These are phyloP conservation scores for sunflower (Helianthus annuus) DNA, from an alignment of 129 eudicot species.

Conservation along the genomic window DNA sequence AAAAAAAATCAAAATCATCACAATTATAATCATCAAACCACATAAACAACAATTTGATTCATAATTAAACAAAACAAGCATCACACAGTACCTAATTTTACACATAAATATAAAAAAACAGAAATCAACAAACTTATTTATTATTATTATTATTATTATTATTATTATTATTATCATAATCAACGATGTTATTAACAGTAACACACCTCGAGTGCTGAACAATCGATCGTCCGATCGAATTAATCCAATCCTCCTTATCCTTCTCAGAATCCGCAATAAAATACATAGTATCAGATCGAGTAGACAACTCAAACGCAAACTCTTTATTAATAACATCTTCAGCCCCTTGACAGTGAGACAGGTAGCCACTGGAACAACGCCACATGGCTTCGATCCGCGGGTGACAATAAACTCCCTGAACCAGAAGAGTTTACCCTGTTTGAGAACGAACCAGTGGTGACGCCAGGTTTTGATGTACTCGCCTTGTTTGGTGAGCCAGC, in stretches of 20 bases:
- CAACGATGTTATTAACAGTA: slow-evolving; percentile 68
- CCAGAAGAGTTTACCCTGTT: slow-evolving; percentile 94
- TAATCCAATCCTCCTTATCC: slow-evolving; percentile 98
- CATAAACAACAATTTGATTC: too few relatives aligned
- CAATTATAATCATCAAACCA: too few relatives aligned
- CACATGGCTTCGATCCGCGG: slow-evolving; percentile 83
- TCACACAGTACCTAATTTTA: slow-evolving; percentile 38
- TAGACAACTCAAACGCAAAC: slow-evolving; percentile 81
- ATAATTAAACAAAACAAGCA: too few relatives aligned
- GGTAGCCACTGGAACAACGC: slow-evolving; percentile 70
- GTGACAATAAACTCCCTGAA: slow-evolving; percentile 78
- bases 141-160: too few relatives aligned
- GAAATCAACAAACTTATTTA: slow-evolving; percentile 13
- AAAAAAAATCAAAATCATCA: too few relatives aligned
- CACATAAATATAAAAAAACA: slow-evolving; percentile 17
- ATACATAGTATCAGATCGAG: too few relatives aligned
- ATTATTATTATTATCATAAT: slow-evolving; percentile 57
- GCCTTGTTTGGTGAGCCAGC: too few relatives aligned
- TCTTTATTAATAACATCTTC: slow-evolving; percentile 81
- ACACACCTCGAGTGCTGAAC: slow-evolving; percentile 91
- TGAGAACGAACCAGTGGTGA: too few relatives aligned
- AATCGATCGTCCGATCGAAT: slow-evolving; percentile 84
- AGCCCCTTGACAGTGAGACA: slow-evolving; percentile 95
- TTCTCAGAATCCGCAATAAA: slow-evolving; percentile 90
- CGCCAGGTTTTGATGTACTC: too few relatives aligned